Conservation (phyloP, 2,329 filamentous ascomycete genomes). For the Alternaria conjuncta region DNA sequence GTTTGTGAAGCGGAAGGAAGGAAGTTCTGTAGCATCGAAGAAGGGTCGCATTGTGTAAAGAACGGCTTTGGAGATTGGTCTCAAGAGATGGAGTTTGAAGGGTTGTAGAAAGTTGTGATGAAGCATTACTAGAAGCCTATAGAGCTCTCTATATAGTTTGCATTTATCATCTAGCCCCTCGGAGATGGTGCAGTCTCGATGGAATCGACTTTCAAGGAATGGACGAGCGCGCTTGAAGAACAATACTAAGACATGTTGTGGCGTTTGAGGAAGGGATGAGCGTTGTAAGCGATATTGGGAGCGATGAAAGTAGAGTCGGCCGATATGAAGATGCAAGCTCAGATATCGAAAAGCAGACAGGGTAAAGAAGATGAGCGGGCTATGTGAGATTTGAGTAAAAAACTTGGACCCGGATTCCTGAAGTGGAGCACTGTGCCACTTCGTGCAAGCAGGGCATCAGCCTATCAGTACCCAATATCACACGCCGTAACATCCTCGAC, state of each 20-base stretch:
- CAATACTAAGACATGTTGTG: constrained; percentile 4
- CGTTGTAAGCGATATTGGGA: background rate
- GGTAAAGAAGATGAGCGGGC: background rate
- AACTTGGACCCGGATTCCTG: background rate
- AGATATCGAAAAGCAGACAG: background rate
- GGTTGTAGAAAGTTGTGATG: background rate
- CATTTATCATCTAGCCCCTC: background rate
- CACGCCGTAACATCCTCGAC: constrained; percentile 54
- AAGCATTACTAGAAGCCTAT: background rate
- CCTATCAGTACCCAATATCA: constrained; percentile 46
- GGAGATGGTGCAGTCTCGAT: background rate
- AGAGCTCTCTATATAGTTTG: background rate
- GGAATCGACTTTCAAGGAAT: background rate
- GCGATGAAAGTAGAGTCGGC: background rate
- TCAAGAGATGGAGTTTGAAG: background rate
- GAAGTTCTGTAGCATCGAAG: constrained; percentile 17
- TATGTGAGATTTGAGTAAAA: background rate
- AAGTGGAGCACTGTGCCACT: background rate
- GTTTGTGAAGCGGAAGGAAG: constrained; percentile 2
- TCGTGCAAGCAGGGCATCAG: background rate
- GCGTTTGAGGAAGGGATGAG: background rate
- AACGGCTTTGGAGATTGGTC: background rate
- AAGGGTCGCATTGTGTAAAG: constrained; percentile 3
- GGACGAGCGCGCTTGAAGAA: background rate
- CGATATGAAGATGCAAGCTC: background rate